Conservation (phyloP, 352 stramenopile genomes). For the Phytophthora megakarya region DNA sequence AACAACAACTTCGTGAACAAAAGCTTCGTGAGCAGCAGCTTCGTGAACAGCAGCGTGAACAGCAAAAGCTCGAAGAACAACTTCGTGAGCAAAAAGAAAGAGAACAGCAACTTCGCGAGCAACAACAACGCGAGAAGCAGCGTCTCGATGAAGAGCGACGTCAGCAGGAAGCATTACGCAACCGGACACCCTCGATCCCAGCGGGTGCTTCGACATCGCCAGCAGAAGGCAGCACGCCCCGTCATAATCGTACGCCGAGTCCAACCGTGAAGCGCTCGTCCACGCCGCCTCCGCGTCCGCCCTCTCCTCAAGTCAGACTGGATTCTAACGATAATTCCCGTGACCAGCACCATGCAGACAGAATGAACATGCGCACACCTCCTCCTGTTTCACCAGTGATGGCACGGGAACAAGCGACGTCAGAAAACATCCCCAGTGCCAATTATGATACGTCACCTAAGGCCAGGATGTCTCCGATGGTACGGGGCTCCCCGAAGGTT, state of each 20-base stretch:
- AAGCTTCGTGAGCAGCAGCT: constrained; percentile 26
- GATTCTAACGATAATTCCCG: constrained; percentile 15
- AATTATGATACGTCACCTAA: constrained; percentile 35
- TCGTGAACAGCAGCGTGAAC: constrained; percentile 21
- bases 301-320: constrained; percentile 36
- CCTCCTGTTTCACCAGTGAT: constrained; percentile 31
- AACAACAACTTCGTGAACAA: constrained; percentile 12
- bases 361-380: constrained; percentile 18
- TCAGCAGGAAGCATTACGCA: constrained; percentile 28
- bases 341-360: constrained; percentile 28
- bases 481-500: constrained; percentile 25
- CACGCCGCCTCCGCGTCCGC: constrained; percentile 29
- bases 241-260: constrained; percentile 27
- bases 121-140: constrained; percentile 15
- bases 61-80: constrained; percentile 23
- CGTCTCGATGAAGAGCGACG: constrained; percentile 12
- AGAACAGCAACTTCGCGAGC: constrained; percentile 22
- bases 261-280: constrained; percentile 34
- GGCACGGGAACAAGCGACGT: constrained; percentile 13
- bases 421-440: constrained; percentile 14
- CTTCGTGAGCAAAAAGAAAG: constrained; percentile 18
- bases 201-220: constrained; percentile 31
- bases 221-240: constrained; percentile 15
- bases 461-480: constrained; percentile 11
- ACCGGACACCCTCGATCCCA: constrained; percentile 42